phyloP scores from a whole-genome alignment of 2,329 filamentous ascomycete genomes.

The Didymella sp. region DNA sequence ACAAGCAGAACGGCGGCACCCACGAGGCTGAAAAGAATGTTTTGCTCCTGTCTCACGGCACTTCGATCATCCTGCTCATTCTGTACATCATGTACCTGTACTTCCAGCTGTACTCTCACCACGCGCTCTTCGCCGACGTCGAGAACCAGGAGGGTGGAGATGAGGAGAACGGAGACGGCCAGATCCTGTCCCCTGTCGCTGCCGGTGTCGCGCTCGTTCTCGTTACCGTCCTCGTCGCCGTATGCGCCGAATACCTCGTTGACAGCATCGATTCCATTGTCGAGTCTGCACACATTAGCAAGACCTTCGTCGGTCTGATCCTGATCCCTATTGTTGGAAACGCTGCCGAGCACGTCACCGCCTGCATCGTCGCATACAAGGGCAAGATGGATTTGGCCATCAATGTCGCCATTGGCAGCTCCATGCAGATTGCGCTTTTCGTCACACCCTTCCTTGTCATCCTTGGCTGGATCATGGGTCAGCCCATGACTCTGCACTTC shows the following conservation, averaged over 20 bases:
- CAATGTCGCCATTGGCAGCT: slow-evolving; percentile 62
- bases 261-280: slow-evolving; percentile 63
- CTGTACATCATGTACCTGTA: slow-evolving; percentile 63
- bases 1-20: slow-evolving; percentile 45
- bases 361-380: slow-evolving; percentile 62
- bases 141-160: slow-evolving; percentile 43
- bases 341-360: slow-evolving; percentile 64
- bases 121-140: slow-evolving; percentile 55
- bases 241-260: slow-evolving; percentile 63
- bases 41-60: slow-evolving; percentile 60
- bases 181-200: slow-evolving; percentile 55
- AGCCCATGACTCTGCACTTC: slow-evolving; percentile 75
- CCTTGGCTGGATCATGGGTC: slow-evolving; percentile 62
- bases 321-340: slow-evolving; percentile 65
- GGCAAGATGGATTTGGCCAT: slow-evolving; percentile 65
- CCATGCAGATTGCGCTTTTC: slow-evolving; percentile 64
- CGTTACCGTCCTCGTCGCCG: slow-evolving; percentile 57
- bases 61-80: slow-evolving; percentile 61
- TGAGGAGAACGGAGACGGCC: slow-evolving; percentile 42
- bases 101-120: slow-evolving; percentile 62
- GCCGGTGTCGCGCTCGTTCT: slow-evolving; percentile 56
- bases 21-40: slow-evolving; percentile 54
- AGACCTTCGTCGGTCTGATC: slow-evolving; percentile 65
- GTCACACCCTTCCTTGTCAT: slow-evolving; percentile 65
- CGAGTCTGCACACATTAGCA: slow-evolving; percentile 58